Base-by-base conservation (phyloP, 2,329 filamentous ascomycete species). In the Curvularia verruculosa region DNA sequence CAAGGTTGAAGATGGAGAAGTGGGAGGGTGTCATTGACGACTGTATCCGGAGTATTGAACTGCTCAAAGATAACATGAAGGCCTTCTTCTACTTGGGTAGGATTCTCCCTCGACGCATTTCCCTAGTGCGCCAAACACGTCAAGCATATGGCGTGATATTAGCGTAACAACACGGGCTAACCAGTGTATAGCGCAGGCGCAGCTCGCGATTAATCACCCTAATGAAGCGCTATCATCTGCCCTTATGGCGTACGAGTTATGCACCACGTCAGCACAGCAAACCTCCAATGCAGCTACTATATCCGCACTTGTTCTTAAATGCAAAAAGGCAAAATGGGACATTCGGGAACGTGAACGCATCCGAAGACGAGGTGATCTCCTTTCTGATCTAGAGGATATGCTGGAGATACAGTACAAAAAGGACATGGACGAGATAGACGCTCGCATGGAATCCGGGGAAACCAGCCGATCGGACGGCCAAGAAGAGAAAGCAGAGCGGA, bases 251-350 rank as follows among this genome's bases (percentile, higher is more conserved):
- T 96, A 96, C 77, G 79, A 85, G 3, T 78, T 89, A 5, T 92
- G 89, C 74, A 80, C 87, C 18, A 78, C 62, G 5, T 80, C 59
- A 79, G 49, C 79, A 21, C 82, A 80, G 19, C 84, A 85, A 69
- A 89, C 88, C 71, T 85, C 84, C 58, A 89, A 88, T 36, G 84
- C 94, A 0, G 82, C 85, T 21, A 84, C 87, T 21, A 86, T 96
- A 43, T 92, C 90, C 0, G 81, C 82, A 15, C 84, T 90, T 15
- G 90, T 97, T 0, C 80, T 96, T 21, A 83, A 83, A 55, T 92
- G 91, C 70, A 96, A 96, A 77, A 94, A 94, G 76, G 88, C 88
- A 61, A 86, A 90, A 37, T 98, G 95, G 91, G 90, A 94, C 34
- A 83, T 86, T 10, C 81, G 82, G 63, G 94, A 98, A 74, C 81